phyloP scores from a whole-genome alignment of 2,329 filamentous ascomycete genomes.

The Saccharata proteae region DNA sequence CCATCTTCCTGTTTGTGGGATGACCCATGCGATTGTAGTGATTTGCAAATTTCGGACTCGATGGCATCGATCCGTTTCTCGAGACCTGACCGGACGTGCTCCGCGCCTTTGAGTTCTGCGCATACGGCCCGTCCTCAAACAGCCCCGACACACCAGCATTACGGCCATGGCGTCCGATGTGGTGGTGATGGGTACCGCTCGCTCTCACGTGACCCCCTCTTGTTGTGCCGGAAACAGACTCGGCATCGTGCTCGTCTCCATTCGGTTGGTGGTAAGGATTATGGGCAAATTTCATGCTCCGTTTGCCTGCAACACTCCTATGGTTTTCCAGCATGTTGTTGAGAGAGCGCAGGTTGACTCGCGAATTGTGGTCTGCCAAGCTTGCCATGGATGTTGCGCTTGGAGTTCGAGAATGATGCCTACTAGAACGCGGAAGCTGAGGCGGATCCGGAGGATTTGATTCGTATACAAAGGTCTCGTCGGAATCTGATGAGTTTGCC shows the following conservation, averaged over 20 bases:
- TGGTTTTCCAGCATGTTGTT: constrained; percentile 53
- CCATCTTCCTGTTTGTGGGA: constrained; percentile 39
- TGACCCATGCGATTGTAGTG: constrained; percentile 32
- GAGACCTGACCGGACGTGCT: constrained; percentile 47
- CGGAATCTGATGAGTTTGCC: constrained; percentile 90
- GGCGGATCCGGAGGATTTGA: constrained; percentile 78
- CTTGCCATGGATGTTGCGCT: constrained; percentile 74
- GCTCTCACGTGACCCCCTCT: constrained; percentile 31
- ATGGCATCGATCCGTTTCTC: constrained; percentile 37
- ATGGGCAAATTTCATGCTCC: constrained; percentile 93
- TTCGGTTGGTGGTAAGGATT: constrained; percentile 55
- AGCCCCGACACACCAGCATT: constrained; percentile 17
- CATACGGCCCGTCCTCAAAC: constrained; percentile 45
- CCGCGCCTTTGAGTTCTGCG: constrained; percentile 54
- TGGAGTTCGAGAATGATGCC: constrained; percentile 76
- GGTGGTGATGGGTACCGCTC: constrained; percentile 59
- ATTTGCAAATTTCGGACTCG: constrained; percentile 50
- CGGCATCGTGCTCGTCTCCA: constrained; percentile 32
- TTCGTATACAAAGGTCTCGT: constrained; percentile 98
- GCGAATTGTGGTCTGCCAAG: constrained; percentile 50
- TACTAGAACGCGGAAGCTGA: constrained; percentile 48
- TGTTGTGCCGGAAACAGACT: constrained; percentile 26
- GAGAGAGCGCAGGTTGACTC: constrained; percentile 48
- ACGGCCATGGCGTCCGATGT: constrained; percentile 65
- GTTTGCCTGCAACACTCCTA: constrained; percentile 59